Conservation (phyloP, 2,329 filamentous ascomycete species). For the Fusarium tuaranense region DNA sequence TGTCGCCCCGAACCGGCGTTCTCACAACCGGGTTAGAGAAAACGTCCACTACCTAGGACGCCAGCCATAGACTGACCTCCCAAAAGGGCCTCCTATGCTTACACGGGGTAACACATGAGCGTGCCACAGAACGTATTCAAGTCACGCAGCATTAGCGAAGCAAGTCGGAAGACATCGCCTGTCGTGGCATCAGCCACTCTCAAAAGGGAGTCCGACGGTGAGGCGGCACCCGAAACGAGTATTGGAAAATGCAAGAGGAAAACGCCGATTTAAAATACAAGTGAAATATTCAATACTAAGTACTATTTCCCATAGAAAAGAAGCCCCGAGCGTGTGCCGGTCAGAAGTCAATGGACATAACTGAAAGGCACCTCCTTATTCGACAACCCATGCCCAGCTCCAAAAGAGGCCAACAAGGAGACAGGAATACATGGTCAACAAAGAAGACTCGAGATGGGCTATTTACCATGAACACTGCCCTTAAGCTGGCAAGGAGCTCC, state of each 20-base stretch:
- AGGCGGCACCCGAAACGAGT: background rate
- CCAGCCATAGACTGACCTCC: background rate
- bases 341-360: background rate
- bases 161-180: background rate
- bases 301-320: background rate
- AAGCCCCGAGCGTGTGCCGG: background rate
- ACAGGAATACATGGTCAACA: rapidly evolving
- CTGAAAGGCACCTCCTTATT: background rate
- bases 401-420: background rate
- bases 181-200: background rate
- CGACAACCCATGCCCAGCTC: background rate
- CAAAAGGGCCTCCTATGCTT: background rate
- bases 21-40: background rate
- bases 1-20: no score
- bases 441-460: background rate
- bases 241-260: background rate
- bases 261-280: background rate
- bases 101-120: background rate
- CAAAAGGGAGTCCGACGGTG: background rate
- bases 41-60: background rate
- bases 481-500: no score
- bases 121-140: background rate
- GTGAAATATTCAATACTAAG: background rate
- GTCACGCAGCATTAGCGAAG: background rate
- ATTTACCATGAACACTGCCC: background rate